Percentiles rank a stretch among this genome's conserved stretches.
These are phyloP conservation scores for Colletotrichum scovillei DNA, from an alignment of 2,329 filamentous ascomycete species.

Conservation along the genomic window DNA sequence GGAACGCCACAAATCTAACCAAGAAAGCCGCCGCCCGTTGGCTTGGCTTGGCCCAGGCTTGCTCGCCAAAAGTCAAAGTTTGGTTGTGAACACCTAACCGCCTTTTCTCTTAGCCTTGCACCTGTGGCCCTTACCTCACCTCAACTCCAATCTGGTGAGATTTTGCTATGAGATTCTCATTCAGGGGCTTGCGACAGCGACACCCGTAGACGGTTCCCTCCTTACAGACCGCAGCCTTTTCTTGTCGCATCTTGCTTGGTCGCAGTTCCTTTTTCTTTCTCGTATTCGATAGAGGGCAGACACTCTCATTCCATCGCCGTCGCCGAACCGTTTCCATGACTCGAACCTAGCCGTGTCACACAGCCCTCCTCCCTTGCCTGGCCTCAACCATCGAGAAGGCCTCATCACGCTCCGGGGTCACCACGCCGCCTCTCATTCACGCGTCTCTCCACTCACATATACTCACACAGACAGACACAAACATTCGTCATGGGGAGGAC, in stretches of 20 bases:
- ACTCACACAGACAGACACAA: background rate
- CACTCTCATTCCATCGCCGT: background rate
- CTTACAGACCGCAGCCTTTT: background rate
- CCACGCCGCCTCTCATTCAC: background rate
- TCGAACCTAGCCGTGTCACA: background rate
- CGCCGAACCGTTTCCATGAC: background rate
- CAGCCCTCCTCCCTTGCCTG: background rate
- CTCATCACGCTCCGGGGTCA: background rate
- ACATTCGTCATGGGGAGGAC: background rate
- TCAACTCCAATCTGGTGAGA: too few relatives aligned
- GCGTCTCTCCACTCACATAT: background rate
- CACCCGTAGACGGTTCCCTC: background rate
- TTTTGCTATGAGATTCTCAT: too few relatives aligned
- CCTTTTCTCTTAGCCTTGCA: too few relatives aligned
- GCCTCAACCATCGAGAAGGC: background rate
- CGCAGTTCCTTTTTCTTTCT: background rate
- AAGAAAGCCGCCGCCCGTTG: background rate
- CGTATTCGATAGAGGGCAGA: background rate
- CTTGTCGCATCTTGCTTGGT: background rate
- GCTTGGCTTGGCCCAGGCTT: background rate
- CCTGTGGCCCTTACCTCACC: too few relatives aligned
- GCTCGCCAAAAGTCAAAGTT: background rate
- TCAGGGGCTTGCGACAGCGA: too few relatives aligned
- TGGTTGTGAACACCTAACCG: background rate
- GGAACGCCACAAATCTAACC: background rate